These are phyloP conservation scores for Penicillium longicatenatum DNA, from an alignment of 495 filamentous ascomycete genomes.

Conservation along the genomic window DNA sequence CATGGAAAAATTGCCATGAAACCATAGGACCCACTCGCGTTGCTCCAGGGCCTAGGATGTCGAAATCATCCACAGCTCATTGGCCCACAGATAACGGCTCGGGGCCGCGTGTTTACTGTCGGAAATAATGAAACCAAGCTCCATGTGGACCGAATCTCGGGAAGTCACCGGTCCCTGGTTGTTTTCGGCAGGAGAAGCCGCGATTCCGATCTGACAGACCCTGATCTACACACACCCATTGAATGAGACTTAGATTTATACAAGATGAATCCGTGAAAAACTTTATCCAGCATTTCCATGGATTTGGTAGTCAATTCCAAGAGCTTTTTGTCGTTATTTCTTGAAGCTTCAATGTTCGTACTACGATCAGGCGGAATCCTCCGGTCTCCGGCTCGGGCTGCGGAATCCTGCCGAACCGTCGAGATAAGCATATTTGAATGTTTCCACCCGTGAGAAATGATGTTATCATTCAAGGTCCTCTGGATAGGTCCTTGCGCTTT, in stretches of 20 bases:
- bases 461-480: too few relatives aligned
- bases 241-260: background rate
- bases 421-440: too few relatives aligned
- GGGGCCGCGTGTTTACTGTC: background rate
- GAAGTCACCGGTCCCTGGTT: background rate
- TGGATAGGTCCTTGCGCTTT: too few relatives aligned
- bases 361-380: background rate
- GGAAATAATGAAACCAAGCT: background rate
- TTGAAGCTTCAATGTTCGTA: too few relatives aligned
- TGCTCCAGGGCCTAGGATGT: slow-evolving; percentile 1
- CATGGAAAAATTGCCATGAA: slow-evolving; percentile 13
- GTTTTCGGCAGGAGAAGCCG: background rate
- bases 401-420: background rate
- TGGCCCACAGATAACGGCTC: background rate
- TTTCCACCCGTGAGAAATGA: too few relatives aligned
- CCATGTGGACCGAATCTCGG: background rate
- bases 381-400: background rate
- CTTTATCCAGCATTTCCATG: background rate
- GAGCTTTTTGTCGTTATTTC: background rate
- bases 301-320: too few relatives aligned
- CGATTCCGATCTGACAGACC: background rate
- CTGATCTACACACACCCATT: too few relatives aligned
- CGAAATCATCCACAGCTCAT: slow-evolving; percentile 4
- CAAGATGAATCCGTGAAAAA: too few relatives aligned
- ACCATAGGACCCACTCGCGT: slow-evolving; percentile 13